phyloP scores from a whole-genome alignment of 345 rosid species.

The Capsella bursapastoris region DNA sequence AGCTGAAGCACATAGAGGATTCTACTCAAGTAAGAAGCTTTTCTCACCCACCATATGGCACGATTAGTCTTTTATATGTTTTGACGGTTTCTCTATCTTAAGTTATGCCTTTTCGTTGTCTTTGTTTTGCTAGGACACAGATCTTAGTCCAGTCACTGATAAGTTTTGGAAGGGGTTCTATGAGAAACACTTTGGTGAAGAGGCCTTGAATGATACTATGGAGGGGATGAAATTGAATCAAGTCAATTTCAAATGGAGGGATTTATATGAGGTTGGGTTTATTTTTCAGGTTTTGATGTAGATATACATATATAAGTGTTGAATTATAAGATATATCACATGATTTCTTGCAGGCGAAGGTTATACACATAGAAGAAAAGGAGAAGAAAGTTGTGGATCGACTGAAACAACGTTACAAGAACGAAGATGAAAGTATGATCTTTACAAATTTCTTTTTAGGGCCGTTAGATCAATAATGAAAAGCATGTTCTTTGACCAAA shows the following conservation, averaged over 20 bases:
- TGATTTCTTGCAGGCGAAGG: constrained; percentile 61
- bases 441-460: constrained; percentile 24
- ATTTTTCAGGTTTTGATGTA: constrained; percentile 8
- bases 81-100: constrained; percentile 4
- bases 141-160: constrained; percentile 84
- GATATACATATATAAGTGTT: background rate
- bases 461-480: background rate
- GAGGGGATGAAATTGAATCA: constrained; percentile 65
- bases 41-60: background rate
- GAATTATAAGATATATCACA: constrained; percentile 7
- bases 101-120: constrained; percentile 10
- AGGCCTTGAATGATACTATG: constrained; percentile 44
- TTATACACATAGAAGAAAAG: constrained; percentile 50
- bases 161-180: constrained; percentile 77
- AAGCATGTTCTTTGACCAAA: constrained; percentile 9
- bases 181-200: constrained; percentile 59
- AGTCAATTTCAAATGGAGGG: constrained; percentile 67
- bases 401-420: constrained; percentile 65
- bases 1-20: constrained; percentile 75
- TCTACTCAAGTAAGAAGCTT: constrained; percentile 56
- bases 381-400: constrained; percentile 56
- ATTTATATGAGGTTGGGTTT: constrained; percentile 64
- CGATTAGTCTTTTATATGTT: background rate
- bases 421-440: constrained; percentile 72
- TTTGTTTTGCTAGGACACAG: constrained; percentile 59